phyloP scores from a whole-genome alignment of 164 flowering plant species.

The Malania oleifera region DNA sequence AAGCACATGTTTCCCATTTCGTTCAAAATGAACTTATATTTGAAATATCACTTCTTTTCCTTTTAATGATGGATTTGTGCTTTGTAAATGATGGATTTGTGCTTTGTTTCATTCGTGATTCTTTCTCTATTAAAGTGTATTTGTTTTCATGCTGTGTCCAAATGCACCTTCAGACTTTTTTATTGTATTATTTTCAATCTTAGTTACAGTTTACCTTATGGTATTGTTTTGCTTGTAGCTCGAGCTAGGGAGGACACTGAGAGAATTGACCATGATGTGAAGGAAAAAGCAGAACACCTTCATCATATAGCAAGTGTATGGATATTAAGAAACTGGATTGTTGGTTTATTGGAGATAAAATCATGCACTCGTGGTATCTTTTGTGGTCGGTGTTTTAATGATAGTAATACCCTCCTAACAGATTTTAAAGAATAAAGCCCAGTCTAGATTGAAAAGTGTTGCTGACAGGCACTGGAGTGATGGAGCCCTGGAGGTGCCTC shows the following conservation, averaged over 20 bases:
- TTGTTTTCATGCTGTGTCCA: too few relatives aligned
- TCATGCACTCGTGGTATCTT: neutral
- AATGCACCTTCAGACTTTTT: too few relatives aligned
- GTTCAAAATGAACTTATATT: too few relatives aligned
- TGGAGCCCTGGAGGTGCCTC: conserved; percentile 84
- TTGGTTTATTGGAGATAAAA: neutral
- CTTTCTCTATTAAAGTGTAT: too few relatives aligned
- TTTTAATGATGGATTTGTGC: too few relatives aligned
- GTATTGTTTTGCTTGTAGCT: conserved; percentile 37
- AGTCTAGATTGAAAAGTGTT: conserved; percentile 62
- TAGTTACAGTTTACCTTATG: conserved; percentile 3
- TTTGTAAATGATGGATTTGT: too few relatives aligned
- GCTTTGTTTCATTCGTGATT: too few relatives aligned
- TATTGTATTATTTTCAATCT: too few relatives aligned
- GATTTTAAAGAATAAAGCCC: conserved; percentile 76
- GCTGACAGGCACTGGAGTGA: conserved; percentile 97
- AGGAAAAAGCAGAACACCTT: conserved; percentile 78
- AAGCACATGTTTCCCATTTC: too few relatives aligned
- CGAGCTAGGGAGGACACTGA: conserved; percentile 90
- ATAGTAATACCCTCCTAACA: conserved; percentile 17
- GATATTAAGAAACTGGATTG: neutral
- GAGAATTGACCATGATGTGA: conserved; percentile 78
- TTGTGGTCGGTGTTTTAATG: neutral
- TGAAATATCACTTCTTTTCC: too few relatives aligned
- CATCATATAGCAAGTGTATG: conserved; percentile 72